Evolutionary conservation across 331 rosid genomes (phyloP), one percentile per base, ranked within the genome.

Genomic region (Malus hybrid): DNA sequence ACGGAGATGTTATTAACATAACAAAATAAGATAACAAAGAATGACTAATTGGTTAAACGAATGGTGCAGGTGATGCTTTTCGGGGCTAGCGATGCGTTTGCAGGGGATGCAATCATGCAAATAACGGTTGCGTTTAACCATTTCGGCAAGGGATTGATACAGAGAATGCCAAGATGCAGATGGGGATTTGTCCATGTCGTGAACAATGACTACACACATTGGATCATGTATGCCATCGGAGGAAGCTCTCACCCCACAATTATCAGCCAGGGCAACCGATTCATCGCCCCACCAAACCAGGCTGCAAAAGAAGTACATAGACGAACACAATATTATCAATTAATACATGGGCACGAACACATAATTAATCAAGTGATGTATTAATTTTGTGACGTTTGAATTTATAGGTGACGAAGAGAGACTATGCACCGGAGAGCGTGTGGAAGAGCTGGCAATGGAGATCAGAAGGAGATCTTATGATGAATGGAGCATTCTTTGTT

Each of bases 221-320:
- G 98, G 98, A 72, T 79, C 0, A 94, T 87, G 97, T 94, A 94
- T 24, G 98, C 98, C 64, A 91, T 94, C 24, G 98, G 98, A 3
- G 98, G 98, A 0, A 91, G 97, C 83, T 66, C 89, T 6, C 84
- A 71, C 18, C 98, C 98, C 10, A 94, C 98, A 8, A 88, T 94
- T 68, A 84, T 94, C 6, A 90, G 97, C 83, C 93, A 94, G 36
- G 98, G 98, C 14, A 91, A 94, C 24, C 86, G 98, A 1, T 94
- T 87, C 87, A 87, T 90, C 1, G 98, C 98, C 28, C 97, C 97
- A 0, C 76, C 82, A 1, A 81, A 94, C 63, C 20, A 22, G 2
- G 85, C 87, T 0, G 87, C 90, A 0, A 88, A 85, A 75, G 74
- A 76, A 79, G 73, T 86, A 50, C 6, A 14, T 62, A 58, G 20